These are phyloP conservation scores for Phyllosticta citrichinensis DNA, from an alignment of 2,329 filamentous ascomycete species.

Conservation along the genomic window DNA sequence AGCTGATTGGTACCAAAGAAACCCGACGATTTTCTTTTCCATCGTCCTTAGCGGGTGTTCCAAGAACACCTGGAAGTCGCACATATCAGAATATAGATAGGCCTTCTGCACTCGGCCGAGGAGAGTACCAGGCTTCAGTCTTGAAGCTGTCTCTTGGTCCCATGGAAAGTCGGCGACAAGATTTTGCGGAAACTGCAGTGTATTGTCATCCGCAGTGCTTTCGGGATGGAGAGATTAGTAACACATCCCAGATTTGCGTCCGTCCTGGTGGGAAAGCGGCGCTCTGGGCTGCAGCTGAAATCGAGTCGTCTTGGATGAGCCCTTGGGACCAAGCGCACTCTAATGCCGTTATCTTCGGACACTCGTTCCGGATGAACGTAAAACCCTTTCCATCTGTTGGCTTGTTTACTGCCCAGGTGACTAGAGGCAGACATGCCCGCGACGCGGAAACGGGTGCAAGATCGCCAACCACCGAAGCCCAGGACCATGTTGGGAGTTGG, in stretches of 20 bases:
- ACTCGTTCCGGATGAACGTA: not conserved
- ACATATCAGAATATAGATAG: no score
- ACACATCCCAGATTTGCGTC: not conserved
- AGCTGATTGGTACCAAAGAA: no score
- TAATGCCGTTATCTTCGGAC: not conserved
- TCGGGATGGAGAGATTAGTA: not conserved
- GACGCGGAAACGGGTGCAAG: no score
- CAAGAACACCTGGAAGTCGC: no score
- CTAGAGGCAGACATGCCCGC: not conserved
- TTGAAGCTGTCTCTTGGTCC: not conserved
- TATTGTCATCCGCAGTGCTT: not conserved
- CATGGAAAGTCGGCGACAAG: not conserved
- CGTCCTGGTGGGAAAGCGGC: not conserved
- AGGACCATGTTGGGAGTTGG: not conserved
- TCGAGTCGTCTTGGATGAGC: not conserved
- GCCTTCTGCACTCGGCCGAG: not conserved
- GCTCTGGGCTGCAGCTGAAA: not conserved
- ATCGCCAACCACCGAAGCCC: not conserved
- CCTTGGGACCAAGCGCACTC: not conserved
- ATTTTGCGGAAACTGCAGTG: not conserved
- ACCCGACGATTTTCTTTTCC: no score
- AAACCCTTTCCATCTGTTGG: not conserved
- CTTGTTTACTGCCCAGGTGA: not conserved
- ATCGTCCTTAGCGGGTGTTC: no score
- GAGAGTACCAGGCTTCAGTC: not conserved